Evolutionary conservation across 2,329 filamentous ascomycete species (phyloP).

Genomic region (Xenoacremonium recifei): DNA sequence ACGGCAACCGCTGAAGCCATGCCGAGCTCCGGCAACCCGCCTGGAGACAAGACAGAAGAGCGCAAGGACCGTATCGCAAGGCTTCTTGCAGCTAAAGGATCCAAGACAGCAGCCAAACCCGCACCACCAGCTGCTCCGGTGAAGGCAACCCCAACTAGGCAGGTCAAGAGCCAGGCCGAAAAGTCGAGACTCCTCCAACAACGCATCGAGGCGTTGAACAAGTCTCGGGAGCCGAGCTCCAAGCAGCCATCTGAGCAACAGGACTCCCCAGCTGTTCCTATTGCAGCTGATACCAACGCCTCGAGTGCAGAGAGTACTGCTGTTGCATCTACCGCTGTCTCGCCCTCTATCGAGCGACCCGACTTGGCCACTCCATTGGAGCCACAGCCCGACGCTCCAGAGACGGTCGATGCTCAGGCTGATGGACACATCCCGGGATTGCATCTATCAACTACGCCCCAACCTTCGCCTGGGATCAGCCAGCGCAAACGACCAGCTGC

Average conservation of each 20-base stretch:
- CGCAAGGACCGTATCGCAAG: constrained; percentile 76
- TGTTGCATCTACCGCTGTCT: constrained; percentile 1
- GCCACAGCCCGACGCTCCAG: constrained; percentile 3
- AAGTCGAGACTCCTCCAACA: constrained; percentile 73
- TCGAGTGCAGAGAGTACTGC: constrained; percentile 1
- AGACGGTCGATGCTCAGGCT: constrained; percentile 11
- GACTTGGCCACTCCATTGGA: constrained; percentile 5
- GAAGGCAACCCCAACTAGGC: background rate
- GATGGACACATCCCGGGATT: constrained; percentile 34
- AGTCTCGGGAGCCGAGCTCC: constrained; percentile 46
- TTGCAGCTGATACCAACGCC: background rate
- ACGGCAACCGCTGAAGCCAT: background rate
- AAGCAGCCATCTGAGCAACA: constrained; percentile 21
- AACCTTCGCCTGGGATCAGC: constrained; percentile 16
- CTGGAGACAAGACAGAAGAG: constrained; percentile 51
- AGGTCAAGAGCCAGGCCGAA: constrained; percentile 48
- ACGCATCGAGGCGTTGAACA: constrained; percentile 74
- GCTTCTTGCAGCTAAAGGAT: constrained; percentile 69
- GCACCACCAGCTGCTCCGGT: background rate
- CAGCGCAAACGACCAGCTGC: constrained; percentile 53
- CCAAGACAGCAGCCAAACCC: constrained; percentile 40
- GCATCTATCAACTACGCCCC: constrained; percentile 31
- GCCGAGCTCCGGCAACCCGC: constrained; percentile 47
- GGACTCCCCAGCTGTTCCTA: constrained; percentile 4
- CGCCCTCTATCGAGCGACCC: constrained; percentile 7